phyloP scores from a whole-genome alignment of 768 basidiomycete genomes.

The Hygrocybe coccinea region DNA sequence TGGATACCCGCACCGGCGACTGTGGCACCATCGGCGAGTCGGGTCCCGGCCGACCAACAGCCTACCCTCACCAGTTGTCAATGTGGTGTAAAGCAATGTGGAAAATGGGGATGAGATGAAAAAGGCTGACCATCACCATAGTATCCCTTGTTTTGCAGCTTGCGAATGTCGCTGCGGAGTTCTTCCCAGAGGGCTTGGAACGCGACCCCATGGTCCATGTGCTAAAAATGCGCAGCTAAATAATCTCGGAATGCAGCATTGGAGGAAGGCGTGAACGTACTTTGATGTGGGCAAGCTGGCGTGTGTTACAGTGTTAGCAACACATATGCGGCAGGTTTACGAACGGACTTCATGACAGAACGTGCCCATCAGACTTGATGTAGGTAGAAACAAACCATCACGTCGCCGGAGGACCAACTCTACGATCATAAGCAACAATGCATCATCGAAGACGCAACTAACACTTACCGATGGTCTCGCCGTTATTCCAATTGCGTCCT shows the following conservation, averaged over 20 bases:
- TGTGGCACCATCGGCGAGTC: conserved; percentile 59
- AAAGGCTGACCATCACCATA: conserved; percentile 66
- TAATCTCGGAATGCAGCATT: conserved; percentile 2
- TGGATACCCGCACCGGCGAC: conserved; percentile 49
- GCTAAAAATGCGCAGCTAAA: conserved; percentile 35
- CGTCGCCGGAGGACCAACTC: conserved; percentile 70
- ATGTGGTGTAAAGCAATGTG: too few relatives aligned
- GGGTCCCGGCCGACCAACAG: conserved; percentile 75
- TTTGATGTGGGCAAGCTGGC: conserved; percentile 78
- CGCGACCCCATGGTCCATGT: conserved; percentile 73
- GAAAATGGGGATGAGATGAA: neutral
- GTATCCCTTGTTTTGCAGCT: conserved; percentile 70
- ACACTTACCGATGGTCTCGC: conserved; percentile 67
- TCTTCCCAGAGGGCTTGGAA: conserved; percentile 74
- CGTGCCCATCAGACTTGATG: conserved; percentile 67
- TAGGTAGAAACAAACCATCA: conserved; percentile 56
- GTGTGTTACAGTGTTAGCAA: conserved; percentile 9
- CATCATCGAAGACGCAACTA: neutral
- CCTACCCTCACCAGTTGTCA: too few relatives aligned
- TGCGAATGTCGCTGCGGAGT: conserved; percentile 59
- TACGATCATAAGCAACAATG: conserved; percentile 27
- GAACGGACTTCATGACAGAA: conserved; percentile 74
- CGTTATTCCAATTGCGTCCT: conserved; percentile 81
- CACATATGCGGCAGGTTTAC: neutral
- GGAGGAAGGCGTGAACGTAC: conserved; percentile 31